Base-by-base conservation (phyloP, 163 green algal species). In the Smithsoniella earleae region DNA sequence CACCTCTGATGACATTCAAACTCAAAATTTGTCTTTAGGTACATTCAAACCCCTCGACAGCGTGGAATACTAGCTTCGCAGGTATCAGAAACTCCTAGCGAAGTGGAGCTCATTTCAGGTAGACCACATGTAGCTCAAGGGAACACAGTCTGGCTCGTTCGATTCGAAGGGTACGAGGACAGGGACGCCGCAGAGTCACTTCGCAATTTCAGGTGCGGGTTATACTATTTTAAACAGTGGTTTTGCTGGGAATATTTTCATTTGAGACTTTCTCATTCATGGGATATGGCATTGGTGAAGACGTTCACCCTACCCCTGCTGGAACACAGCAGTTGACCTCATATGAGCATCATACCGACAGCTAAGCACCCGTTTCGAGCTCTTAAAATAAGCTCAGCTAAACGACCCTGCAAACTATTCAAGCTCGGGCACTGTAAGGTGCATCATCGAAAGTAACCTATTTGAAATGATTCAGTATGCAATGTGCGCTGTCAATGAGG, bases 141-240 rank as follows among this genome's bases (percentile, higher is more conserved):
- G 30, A 66, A 66, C 22, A 30, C 30, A 34, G 55, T 66, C 18
- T 66, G 55, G 55, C 33, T 66, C 30, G 30, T 66, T 28, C 55
- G 55, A 34, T 66, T 66, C 22, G 10, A 66, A 8, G 55, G 43
- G 22, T 38, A 20, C 18, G 25, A 28, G 4, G 55, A 66, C 22
- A 30, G 55, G 43, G 55, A 66, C 10, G 33, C 55, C 3, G 55
- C 55, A 6, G 55, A 66, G 25, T 43, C 25, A 20, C 55, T 66
- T 5, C 55, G 55, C 8, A 66, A 66, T 31, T 66, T 45, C 55
- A 30, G 22, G 55, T 66, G 55, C 13, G 55, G 20, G 30, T 65
- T 33, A 16, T 18, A 16, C 43, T 54, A 18, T 18, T 54, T 54
- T 16, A 54, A 18, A n/a, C n/a, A n/a, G n/a, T n/a, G n/a, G n/a